Percentiles rank a stretch among this genome's conserved stretches.
Conservation (phyloP, 2,329 filamentous ascomycete genomes). For the Monilinia laxa region DNA sequence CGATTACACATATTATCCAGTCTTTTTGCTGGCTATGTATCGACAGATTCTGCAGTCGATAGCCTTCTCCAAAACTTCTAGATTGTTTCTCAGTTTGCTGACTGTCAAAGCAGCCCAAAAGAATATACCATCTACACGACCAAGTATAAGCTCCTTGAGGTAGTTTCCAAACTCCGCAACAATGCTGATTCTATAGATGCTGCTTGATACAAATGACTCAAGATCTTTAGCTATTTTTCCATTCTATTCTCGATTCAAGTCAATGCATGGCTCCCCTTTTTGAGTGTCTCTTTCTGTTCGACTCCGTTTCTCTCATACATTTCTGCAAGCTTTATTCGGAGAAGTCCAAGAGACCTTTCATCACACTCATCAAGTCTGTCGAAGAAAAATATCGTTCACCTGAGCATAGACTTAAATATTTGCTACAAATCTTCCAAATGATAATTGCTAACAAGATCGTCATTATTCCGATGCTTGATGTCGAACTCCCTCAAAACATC, state of each 20-base stretch:
- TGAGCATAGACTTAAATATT: neutral
- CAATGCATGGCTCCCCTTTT: neutral
- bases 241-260: neutral
- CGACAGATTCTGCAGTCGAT: neutral
- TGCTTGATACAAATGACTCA: neutral
- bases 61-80: neutral
- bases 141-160: neutral
- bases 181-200: neutral
- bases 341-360: too few relatives aligned
- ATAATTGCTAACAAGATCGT: neutral
- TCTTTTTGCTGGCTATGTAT: neutral
- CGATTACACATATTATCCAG: neutral
- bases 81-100: neutral
- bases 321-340: neutral
- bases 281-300: too few relatives aligned
- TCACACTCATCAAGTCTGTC: neutral
- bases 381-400: neutral
- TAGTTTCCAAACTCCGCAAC: neutral
- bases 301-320: fast-evolving
- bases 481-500: neutral
- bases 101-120: neutral
- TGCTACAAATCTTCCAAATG: neutral
- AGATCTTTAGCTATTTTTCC: neutral
- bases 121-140: too few relatives aligned
- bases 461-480: too few relatives aligned